Conservation (phyloP, 257 asterid species). For the Primulina huaijiensis region DNA sequence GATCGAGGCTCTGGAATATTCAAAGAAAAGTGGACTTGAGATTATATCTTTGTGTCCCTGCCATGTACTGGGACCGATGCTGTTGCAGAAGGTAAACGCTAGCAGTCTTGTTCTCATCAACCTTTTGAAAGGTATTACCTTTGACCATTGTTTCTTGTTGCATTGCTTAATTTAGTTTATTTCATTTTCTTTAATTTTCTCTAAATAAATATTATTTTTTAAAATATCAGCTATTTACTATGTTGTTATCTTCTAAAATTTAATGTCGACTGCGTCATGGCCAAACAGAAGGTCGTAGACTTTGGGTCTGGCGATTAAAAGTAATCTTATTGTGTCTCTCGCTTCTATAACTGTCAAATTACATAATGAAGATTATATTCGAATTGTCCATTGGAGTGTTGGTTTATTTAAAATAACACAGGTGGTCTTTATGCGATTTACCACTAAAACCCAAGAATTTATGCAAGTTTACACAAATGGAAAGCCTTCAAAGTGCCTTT, state of each 20-base stretch:
- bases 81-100: slow-evolving; percentile 51
- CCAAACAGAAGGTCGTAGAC: background rate
- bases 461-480: background rate
- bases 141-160: background rate
- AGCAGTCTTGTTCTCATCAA: slow-evolving; percentile 59
- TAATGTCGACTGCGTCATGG: background rate
- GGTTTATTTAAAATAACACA: background rate
- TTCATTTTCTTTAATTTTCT: background rate
- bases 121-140: slow-evolving; percentile 55
- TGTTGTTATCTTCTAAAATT: background rate
- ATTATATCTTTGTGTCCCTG: slow-evolving; percentile 59
- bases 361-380: background rate
- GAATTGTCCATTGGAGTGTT: background rate
- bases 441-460: background rate
- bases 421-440: background rate
- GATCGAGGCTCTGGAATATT: slow-evolving; percentile 58
- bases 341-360: background rate
- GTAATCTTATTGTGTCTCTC: background rate
- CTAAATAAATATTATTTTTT: background rate
- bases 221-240: background rate
- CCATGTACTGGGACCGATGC: slow-evolving; percentile 67
- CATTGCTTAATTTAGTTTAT: background rate
- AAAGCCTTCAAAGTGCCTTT: background rate
- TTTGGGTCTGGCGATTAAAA: background rate
- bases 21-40: slow-evolving; percentile 50